Base-by-base conservation (phyloP, 2,329 filamentous ascomycete genomes). In the Penicillium griseofulvum region DNA sequence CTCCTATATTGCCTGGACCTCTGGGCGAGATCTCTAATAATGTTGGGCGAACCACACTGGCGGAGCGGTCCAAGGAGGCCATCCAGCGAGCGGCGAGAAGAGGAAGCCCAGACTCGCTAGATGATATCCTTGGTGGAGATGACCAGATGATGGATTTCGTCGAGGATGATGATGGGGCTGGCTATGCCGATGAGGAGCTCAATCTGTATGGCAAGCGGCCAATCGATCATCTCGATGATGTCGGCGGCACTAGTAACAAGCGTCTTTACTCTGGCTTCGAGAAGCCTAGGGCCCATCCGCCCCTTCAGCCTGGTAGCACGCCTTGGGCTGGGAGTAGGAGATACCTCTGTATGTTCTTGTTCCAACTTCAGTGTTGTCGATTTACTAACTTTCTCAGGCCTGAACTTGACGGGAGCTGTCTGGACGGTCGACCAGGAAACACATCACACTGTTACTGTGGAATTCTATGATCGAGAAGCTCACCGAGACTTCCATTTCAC, bases 361-460 rank as follows among this genome's bases (percentile, higher is more conserved):
- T 22, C 16, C 34, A 5, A 17, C 9, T 41, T 46, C 2, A 17
- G 8, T 44, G 29, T 10, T n/a, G 8, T 45, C 5, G 2, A 31
- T 39, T 51, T 59, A 52, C 71, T 76, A 55, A 76, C 55, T 24
- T 36, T 10, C 11, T 12, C 38, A 78, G 77, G 75, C 68, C 83
- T 97, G 38, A 97, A 97, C 69, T 78, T 99, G 56, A 90, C 92
- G 50, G 94, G 95, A 0, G 94, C 95, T 68, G 90, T 97, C 9
- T 99, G 94, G 91, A 97, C 93, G 0, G 90, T 99, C 17, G 90
- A 96, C 64, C 94, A 99, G 73, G 92, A 97, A 68, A 89, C 88
- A 0, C 88, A 93, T 65, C 86, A 97, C 70, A 99, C 94, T 1
- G 87, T 99, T 11, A 97, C 92, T 0, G 92, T 97, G 2, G 94